These are phyloP conservation scores for Termitomyces sp. DNA, from an alignment of 768 basidiomycete species.

Conservation along the genomic window DNA sequence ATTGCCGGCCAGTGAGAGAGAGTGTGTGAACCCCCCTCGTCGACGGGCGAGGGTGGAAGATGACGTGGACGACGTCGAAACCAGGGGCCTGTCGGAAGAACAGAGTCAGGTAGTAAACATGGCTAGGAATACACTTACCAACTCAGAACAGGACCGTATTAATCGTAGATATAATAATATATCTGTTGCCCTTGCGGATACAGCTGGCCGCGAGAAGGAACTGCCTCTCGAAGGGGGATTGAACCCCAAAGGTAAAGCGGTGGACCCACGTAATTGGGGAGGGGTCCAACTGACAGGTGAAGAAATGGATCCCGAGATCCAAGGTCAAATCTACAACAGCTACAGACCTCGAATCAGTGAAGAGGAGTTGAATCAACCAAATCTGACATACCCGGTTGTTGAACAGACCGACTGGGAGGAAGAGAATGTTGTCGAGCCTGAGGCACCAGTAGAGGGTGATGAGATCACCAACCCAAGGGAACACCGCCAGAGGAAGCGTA, in stretches of 20 bases:
- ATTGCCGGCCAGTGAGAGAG: rapidly evolving
- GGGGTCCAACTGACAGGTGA: background rate
- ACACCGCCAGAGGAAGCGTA: no score
- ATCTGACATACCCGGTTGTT: no score
- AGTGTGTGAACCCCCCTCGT: background rate
- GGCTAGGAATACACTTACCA: background rate
- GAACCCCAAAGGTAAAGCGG: no score
- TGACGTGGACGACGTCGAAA: background rate
- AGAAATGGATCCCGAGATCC: background rate
- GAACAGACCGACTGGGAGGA: no score
- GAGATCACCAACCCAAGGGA: no score
- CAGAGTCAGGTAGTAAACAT: background rate
- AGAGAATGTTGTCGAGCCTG: no score
- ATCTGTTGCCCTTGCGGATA: no score
- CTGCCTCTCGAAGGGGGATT: no score
- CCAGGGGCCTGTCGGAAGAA: background rate
- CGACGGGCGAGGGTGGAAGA: background rate
- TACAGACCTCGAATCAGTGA: no score
- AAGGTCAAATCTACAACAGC: background rate
- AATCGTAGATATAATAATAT: background rate
- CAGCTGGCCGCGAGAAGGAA: no score
- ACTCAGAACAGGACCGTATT: background rate
- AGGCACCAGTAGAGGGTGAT: no score
- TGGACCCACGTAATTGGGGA: background rate
- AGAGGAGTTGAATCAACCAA: no score